Conservation (phyloP, 441 rosid species). For the Geranium incanum region DNA sequence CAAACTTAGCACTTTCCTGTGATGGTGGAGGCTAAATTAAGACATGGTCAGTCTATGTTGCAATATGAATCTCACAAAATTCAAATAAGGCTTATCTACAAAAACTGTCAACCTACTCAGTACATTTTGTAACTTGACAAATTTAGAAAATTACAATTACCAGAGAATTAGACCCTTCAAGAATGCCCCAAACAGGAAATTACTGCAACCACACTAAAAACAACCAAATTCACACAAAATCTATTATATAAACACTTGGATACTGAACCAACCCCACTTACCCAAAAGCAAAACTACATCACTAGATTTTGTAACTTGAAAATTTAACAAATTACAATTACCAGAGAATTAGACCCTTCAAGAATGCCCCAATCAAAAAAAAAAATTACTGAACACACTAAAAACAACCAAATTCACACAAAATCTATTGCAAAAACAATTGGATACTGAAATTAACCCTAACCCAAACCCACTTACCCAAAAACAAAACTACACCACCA, state of each 20-base stretch:
- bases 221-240: neutral
- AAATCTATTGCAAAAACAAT: neutral
- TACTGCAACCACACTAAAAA: neutral
- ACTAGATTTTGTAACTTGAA: too few relatives aligned
- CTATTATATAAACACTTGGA: neutral
- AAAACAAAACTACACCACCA: neutral
- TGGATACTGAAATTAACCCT: neutral
- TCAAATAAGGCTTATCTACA: too few relatives aligned
- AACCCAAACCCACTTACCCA: neutral
- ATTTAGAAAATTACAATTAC: too few relatives aligned
- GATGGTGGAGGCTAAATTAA: too few relatives aligned
- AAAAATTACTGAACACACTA: neutral
- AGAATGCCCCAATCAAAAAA: neutral
- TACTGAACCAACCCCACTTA: neutral
- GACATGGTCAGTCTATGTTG: too few relatives aligned
- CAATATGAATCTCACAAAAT: too few relatives aligned
- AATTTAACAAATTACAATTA: neutral
- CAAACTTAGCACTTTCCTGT: too few relatives aligned
- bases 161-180: neutral
- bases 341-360: neutral
- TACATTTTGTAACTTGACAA: too few relatives aligned
- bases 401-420: neutral
- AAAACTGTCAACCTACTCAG: too few relatives aligned
- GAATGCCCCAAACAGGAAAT: neutral
- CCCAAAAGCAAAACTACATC: neutral